A percentile compares a stretch with the other conserved stretches of the same genome.
Evolutionary conservation across 371 early-diverging fungal species (phyloP).

Genomic region (Nematocida minor): DNA sequence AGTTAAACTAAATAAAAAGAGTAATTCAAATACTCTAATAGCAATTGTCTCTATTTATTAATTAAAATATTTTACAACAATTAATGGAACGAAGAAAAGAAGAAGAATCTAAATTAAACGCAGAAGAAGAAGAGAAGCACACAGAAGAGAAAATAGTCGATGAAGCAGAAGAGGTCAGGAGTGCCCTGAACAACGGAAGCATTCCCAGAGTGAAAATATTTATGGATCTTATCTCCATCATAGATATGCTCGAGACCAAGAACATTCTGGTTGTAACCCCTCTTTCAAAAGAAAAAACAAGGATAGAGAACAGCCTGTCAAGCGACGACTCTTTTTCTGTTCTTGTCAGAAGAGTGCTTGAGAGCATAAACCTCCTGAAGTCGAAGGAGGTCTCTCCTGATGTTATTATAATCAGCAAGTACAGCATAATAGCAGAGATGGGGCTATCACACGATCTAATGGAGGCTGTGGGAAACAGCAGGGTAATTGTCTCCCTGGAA

Average conservation of each 20-base stretch:
- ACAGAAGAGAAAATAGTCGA: background rate
- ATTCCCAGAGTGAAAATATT: background rate
- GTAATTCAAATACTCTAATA: constrained; percentile 11
- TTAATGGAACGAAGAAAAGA: background rate
- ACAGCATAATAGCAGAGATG: background rate
- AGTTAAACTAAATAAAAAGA: constrained; percentile 52
- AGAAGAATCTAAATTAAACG: background rate
- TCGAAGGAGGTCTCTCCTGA: background rate
- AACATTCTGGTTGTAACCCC: constrained; percentile 22
- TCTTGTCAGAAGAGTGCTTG: constrained; percentile 1
- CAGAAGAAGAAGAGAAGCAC: background rate
- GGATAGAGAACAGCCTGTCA: background rate
- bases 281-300: background rate
- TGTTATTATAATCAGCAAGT: constrained; percentile 6
- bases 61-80: background rate
- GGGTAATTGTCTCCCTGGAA: background rate
- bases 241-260: background rate
- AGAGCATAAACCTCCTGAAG: background rate
- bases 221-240: background rate
- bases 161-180: background rate
- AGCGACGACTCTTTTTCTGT: background rate
- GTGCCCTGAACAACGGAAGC: background rate
- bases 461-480: background rate
- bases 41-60: background rate
- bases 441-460: background rate